Evolutionary conservation across 2,329 filamentous ascomycete genomes (phyloP).

Genomic region (Pseudopithomyces maydicus): DNA sequence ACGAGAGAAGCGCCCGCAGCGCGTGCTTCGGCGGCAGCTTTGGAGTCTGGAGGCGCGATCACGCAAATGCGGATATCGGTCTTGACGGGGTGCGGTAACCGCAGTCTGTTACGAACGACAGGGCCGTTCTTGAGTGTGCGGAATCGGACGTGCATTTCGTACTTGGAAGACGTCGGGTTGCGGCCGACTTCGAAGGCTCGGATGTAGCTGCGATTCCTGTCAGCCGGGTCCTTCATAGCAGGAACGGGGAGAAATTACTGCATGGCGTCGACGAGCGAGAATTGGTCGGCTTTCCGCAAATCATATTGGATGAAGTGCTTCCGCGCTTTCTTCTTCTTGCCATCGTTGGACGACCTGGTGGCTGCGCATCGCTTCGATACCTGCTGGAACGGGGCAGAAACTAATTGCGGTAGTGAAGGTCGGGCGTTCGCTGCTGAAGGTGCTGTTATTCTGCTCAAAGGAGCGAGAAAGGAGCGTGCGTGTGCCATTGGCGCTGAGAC

Average conservation of each 20-base stretch:
- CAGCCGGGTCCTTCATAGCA: background rate
- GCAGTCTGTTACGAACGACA: slow-evolving; percentile 83
- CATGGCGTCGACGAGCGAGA: slow-evolving; percentile 89
- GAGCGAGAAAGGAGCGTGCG: slow-evolving; percentile 38
- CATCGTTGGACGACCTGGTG: slow-evolving; percentile 44
- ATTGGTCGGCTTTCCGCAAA: slow-evolving; percentile 71
- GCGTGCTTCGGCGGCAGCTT: slow-evolving; percentile 73
- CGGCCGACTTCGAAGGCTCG: slow-evolving; percentile 90
- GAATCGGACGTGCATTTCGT: slow-evolving; percentile 85
- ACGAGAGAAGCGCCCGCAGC: slow-evolving; percentile 80
- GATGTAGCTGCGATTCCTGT: slow-evolving; percentile 68
- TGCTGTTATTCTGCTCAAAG: slow-evolving; percentile 36
- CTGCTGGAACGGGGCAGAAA: slow-evolving; percentile 35
- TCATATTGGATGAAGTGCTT: slow-evolving; percentile 68
- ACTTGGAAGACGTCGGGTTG: slow-evolving; percentile 75
- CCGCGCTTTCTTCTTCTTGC: slow-evolving; percentile 64
- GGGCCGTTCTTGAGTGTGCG: slow-evolving; percentile 85
- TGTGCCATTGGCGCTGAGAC: slow-evolving; percentile 37
- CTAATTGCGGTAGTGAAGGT: slow-evolving; percentile 25
- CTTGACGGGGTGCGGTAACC: slow-evolving; percentile 86
- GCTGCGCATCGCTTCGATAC: slow-evolving; percentile 46
- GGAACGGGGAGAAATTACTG: slow-evolving; percentile 60
- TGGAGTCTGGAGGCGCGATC: slow-evolving; percentile 82
- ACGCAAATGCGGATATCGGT: slow-evolving; percentile 89
- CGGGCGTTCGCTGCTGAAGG: slow-evolving; percentile 24